Evolutionary conservation across 2,329 filamentous ascomycete genomes (phyloP).

Genomic region (Cercospora sojina): DNA sequence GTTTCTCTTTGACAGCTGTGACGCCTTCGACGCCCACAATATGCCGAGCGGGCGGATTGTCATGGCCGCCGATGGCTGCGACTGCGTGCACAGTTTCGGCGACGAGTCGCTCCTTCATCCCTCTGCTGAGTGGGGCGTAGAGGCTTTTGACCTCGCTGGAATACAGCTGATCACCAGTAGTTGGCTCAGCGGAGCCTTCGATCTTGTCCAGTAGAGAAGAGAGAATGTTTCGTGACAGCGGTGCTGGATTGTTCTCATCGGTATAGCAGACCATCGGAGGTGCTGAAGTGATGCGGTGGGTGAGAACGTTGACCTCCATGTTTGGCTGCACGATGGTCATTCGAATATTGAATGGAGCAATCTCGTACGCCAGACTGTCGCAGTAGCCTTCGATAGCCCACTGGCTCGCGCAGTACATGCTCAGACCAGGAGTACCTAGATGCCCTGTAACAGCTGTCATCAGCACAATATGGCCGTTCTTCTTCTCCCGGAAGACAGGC

Average conservation of each 20-base stretch:
- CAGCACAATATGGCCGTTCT: slow-evolving; percentile 85
- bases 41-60: slow-evolving; percentile 90
- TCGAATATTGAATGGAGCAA: slow-evolving; percentile 93
- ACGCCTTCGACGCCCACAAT: slow-evolving; percentile 91
- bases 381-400: slow-evolving; percentile 97
- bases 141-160: slow-evolving; percentile 59
- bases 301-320: slow-evolving; percentile 85
- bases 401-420: slow-evolving; percentile 86
- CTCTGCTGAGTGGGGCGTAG: slow-evolving; percentile 70
- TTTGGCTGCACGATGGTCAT: slow-evolving; percentile 94
- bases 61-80: slow-evolving; percentile 87
- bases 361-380: slow-evolving; percentile 90
- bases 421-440: slow-evolving; percentile 85
- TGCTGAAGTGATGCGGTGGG: slow-evolving; percentile 81
- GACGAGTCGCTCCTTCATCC: slow-evolving; percentile 71
- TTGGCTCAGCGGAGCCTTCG: slow-evolving; percentile 41
- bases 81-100: slow-evolving; percentile 89
- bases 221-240: slow-evolving; percentile 79
- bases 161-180: slow-evolving; percentile 48
- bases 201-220: slow-evolving; percentile 75
- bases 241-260: slow-evolving; percentile 69
- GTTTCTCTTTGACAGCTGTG: slow-evolving; percentile 85
- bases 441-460: slow-evolving; percentile 89
- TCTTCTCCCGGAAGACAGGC: slow-evolving; percentile 73
- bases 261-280: slow-evolving; percentile 72